Percentiles rank a stretch among this genome's conserved stretches.
Conservation (phyloP, 1,284 basidiomycete genomes). For the Exsudoporus floridanus region DNA sequence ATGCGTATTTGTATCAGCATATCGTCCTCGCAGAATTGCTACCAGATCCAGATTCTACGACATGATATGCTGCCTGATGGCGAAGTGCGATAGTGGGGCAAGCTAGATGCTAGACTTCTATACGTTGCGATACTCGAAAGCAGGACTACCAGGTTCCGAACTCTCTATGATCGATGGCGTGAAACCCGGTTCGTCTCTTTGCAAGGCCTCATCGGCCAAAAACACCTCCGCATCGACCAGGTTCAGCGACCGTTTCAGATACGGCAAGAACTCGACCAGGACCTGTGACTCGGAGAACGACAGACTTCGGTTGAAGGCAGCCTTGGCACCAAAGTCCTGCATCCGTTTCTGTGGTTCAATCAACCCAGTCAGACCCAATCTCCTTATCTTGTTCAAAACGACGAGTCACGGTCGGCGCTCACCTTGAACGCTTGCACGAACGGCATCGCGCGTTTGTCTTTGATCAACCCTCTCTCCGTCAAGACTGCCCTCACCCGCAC, state of each 20-base stretch:
- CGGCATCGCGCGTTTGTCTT: slow-evolving; percentile 96
- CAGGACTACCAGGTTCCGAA: slow-evolving; percentile 86
- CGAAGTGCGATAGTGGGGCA: neutral
- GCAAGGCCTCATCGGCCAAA: slow-evolving; percentile 44
- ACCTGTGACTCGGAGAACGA: slow-evolving; percentile 87
- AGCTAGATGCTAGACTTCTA: slow-evolving; percentile 10
- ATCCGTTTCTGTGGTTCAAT: slow-evolving; percentile 71
- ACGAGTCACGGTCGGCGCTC: slow-evolving; percentile 44
- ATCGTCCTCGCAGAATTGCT: neutral
- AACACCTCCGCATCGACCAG: slow-evolving; percentile 57
- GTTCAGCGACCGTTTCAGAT: slow-evolving; percentile 82
- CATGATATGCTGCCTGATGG: neutral
- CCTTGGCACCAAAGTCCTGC: slow-evolving; percentile 72
- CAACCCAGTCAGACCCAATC: slow-evolving; percentile 23
- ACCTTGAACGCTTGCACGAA: slow-evolving; percentile 94
- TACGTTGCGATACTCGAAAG: slow-evolving; percentile 82
- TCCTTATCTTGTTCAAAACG: neutral
- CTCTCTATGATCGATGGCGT: slow-evolving; percentile 72
- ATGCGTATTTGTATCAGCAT: slow-evolving; percentile 15
- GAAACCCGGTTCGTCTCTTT: slow-evolving; percentile 59
- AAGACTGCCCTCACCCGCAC: slow-evolving; percentile 73
- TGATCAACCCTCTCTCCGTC: slow-evolving; percentile 78
- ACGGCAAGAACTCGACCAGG: slow-evolving; percentile 71
- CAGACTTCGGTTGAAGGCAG: slow-evolving; percentile 85
- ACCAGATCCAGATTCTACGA: neutral